Base-by-base conservation (phyloP, 805 yeast genomes). In the Groenewaldozyma tartarivorans region DNA sequence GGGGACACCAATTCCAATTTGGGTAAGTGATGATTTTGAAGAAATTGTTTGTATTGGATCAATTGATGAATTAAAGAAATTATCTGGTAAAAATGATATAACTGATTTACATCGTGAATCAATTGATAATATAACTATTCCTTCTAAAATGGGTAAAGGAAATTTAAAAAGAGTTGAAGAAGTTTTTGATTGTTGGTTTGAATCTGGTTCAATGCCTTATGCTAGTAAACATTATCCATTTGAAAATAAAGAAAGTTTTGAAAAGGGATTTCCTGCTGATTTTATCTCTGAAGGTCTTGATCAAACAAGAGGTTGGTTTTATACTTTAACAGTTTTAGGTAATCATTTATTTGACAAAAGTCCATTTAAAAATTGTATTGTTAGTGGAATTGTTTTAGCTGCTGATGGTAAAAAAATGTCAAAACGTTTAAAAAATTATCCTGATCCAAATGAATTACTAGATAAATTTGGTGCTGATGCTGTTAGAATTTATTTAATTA, bases 241-340 rank as follows among this genome's bases (percentile, higher is more conserved):
- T 62, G 96, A 90, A 67, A 75, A 76, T 58, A 66, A 76, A 60
- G 87, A 84, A 13, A 62, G 62, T 36, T 90, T 90, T 67, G 57
- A 67, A 29, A 61, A 73, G 43, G 74, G 83, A 36, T 94, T 85
- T 79, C 98, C 98, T 36, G 99, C 95, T 35, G 90, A 92, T 64
- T 92, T 92, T 66, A 92, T 92, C 56, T 81, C 96, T 45, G 99
- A 92, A 72, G 99, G 99, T 68, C 75, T 92, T 55, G 99, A 92
- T 68, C 99, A 92, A 71, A 92, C 99, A 45, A 85, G 99, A 77
- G 99, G 99, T 61, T 92, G 99, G 99, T 92, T 92, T 69, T 92
- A 92, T 66, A 92, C 98, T 40, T 73, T 92, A 62, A 81, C 94
- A 35, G 96, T 92, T 19, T 73, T 92, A 56, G 98, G 97, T 63